These are phyloP conservation scores for Apiospora malaysiana DNA, from an alignment of 2,329 filamentous ascomycete species.

Conservation along the genomic window DNA sequence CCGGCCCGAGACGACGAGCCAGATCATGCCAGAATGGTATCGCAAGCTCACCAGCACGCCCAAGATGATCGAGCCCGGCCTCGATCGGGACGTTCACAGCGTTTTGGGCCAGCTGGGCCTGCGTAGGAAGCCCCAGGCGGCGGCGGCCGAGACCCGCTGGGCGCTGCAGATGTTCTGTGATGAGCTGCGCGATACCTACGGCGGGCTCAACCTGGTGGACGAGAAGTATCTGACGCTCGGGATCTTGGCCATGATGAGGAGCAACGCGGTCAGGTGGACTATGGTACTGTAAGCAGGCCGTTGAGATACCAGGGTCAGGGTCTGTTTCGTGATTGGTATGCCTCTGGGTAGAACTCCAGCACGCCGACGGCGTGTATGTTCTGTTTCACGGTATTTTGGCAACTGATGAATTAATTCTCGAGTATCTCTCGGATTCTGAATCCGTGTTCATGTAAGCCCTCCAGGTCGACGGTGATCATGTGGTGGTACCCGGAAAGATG, in stretches of 20 bases:
- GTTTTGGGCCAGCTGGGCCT: not conserved
- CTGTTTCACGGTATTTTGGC: not conserved
- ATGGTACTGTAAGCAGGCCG: conserved; percentile 41
- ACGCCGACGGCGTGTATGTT: not conserved
- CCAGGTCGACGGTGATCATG: not conserved
- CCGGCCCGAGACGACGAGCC: conserved; percentile 37
- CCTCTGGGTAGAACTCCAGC: not conserved
- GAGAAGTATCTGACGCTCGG: conserved; percentile 46
- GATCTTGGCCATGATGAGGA: conserved; percentile 46
- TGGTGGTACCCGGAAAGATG: not conserved
- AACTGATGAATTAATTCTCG: not conserved
- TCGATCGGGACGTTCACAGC: conserved; percentile 34
- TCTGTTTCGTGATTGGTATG: not conserved
- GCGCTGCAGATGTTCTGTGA: conserved; percentile 42
- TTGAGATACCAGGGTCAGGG: not conserved
- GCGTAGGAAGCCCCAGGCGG: conserved; percentile 29
- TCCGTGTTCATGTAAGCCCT: not conserved
- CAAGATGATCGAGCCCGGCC: conserved; percentile 28
- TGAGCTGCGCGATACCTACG: conserved; percentile 41
- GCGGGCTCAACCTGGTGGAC: conserved; percentile 46
- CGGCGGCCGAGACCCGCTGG: conserved; percentile 40
- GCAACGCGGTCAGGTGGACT: conserved; percentile 47
- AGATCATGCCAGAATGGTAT: conserved; percentile 32
- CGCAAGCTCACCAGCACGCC: conserved; percentile 35
- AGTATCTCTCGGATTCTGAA: not conserved